These are phyloP conservation scores for Withania somnifera DNA, from an alignment of 305 asterid genomes.

Conservation along the genomic window DNA sequence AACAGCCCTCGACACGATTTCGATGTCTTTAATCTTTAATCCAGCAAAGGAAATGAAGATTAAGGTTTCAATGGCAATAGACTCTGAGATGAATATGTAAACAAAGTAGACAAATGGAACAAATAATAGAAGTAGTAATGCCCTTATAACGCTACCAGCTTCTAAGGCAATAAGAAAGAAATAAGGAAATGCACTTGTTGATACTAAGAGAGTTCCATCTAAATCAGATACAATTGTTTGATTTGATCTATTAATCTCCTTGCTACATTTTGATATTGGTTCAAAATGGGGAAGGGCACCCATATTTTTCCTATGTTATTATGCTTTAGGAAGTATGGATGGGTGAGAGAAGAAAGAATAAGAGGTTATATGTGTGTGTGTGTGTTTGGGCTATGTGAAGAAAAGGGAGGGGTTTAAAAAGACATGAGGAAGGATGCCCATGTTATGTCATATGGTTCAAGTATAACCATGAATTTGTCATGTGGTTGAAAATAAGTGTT, in stretches of 20 bases:
- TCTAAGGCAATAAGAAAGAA: slow-evolving; percentile 79
- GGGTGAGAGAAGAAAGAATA: not conserved
- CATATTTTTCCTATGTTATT: slow-evolving; percentile 17
- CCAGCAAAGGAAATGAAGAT: slow-evolving; percentile 57
- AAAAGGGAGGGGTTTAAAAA: slow-evolving; percentile 37
- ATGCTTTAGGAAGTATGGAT: not conserved
- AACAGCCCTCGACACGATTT: slow-evolving; percentile 68
- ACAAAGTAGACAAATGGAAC: slow-evolving; percentile 47
- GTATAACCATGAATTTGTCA: slow-evolving; percentile 17
- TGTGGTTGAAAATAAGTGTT: slow-evolving; percentile 25
- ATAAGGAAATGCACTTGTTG: slow-evolving; percentile 65
- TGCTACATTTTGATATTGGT: slow-evolving; percentile 39
- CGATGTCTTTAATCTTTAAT: slow-evolving; percentile 54
- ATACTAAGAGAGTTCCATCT: slow-evolving; percentile 63
- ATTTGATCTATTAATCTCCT: slow-evolving; percentile 32
- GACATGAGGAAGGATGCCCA: slow-evolving; percentile 21
- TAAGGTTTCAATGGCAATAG: slow-evolving; percentile 35
- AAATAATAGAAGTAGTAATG: slow-evolving; percentile 35
- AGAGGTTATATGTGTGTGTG: slow-evolving; percentile 6
- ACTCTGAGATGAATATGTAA: slow-evolving; percentile 49
- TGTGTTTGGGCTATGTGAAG: slow-evolving; percentile 9
- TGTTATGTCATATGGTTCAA: not conserved
- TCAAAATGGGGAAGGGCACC: slow-evolving; percentile 35
- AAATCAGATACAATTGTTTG: slow-evolving; percentile 74
- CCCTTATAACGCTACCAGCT: slow-evolving; percentile 67